Conservation (phyloP, 2,329 filamentous ascomycete species). For the Aspergillus vadensis region DNA sequence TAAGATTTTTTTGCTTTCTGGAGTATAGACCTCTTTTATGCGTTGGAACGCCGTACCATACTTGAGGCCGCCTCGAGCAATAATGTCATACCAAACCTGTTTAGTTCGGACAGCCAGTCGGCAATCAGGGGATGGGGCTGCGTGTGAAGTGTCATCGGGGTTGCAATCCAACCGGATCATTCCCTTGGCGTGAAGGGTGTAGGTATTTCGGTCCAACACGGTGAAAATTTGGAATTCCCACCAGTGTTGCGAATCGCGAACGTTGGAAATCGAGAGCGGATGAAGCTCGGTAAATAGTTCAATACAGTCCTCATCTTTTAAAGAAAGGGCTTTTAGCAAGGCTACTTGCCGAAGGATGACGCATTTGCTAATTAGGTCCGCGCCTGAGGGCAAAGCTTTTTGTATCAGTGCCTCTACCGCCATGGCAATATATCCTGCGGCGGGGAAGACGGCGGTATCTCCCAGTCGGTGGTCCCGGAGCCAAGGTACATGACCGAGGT, state of each 20-base stretch:
- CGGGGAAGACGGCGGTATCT: background rate
- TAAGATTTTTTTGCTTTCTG: background rate
- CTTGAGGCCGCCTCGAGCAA: background rate
- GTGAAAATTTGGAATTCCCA: background rate
- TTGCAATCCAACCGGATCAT: background rate
- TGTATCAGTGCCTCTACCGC: constrained; percentile 1
- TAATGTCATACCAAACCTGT: background rate
- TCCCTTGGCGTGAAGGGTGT: background rate
- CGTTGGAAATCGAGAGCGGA: background rate
- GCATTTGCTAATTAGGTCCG: background rate
- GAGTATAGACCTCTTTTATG: background rate
- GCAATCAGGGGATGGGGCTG: background rate
- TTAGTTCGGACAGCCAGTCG: background rate
- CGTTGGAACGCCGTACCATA: background rate
- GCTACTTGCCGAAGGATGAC: background rate
- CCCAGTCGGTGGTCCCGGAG: constrained; percentile 36
- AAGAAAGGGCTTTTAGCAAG: background rate
- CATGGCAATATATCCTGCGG: background rate
- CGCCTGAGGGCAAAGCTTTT: background rate
- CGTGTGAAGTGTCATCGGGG: background rate
- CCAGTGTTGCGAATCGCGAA: background rate
- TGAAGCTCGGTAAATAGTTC: background rate
- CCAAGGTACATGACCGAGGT: constrained; percentile 41
- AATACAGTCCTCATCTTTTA: background rate
- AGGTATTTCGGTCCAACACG: background rate